These are phyloP conservation scores for Aegilops sharonensis DNA, from an alignment of 176 grass and related monocot genomes.

Conservation along the genomic window DNA sequence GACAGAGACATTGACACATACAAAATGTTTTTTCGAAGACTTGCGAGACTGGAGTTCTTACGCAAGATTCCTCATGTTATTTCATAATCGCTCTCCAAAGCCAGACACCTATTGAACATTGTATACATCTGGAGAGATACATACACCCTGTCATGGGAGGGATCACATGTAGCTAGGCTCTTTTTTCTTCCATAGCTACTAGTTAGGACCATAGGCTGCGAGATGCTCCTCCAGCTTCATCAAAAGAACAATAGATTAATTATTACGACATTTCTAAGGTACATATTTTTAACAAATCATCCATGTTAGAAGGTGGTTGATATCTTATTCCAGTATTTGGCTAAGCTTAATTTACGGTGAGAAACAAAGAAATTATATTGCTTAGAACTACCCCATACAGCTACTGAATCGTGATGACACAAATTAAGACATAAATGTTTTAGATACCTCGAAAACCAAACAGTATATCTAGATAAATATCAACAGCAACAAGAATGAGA, in stretches of 20 bases:
- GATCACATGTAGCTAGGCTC: constrained; percentile 17
- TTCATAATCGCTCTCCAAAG: not conserved
- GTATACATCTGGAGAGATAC: constrained; percentile 36
- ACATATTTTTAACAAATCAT: not conserved
- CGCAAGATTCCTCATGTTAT: not conserved
- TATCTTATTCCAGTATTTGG: not conserved
- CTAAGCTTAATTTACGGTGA: not conserved
- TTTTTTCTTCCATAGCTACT: constrained; percentile 26
- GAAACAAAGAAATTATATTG: not conserved
- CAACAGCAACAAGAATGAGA: not conserved
- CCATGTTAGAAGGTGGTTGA: not conserved
- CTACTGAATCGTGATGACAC: not conserved
- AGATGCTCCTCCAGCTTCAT: constrained; percentile 87
- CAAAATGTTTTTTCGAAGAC: not conserved
- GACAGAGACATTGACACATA: not conserved
- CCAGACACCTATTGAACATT: constrained; percentile 21
- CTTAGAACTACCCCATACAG: not conserved
- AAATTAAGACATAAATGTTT: not conserved
- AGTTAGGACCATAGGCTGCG: constrained; percentile 42
- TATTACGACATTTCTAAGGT: not conserved
- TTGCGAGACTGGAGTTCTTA: not conserved
- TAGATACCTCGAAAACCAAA: not conserved
- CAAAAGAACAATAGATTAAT: not conserved
- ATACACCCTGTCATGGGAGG: constrained; percentile 19
- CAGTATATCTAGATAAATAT: not conserved